Base-by-base conservation (phyloP, 1,139 yeast genomes). In the Magnusiomyces suaveolens region DNA sequence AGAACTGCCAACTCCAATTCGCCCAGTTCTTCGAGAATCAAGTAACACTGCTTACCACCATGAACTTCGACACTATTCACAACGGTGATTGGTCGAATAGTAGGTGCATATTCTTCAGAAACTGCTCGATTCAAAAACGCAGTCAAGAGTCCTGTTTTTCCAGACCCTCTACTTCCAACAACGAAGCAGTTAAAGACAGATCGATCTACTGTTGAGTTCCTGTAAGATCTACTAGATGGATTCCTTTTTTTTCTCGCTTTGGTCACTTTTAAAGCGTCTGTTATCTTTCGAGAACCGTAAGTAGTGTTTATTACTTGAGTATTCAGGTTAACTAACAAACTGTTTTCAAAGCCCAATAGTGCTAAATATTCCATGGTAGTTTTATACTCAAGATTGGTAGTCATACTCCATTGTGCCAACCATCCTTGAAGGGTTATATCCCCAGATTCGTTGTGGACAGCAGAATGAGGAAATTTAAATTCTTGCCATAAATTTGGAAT, bases 321-420 rank as follows among this genome's bases (percentile, higher is more conserved):
- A 24, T 48, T 48, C 24, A 20, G 24, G 32, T 36, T 38, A 24
- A 26, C 24, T 18, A 23, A 55, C 23, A 61, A 60, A 48, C 61
- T 68, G 44, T 69, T 64, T 56, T 87, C 95, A 64, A 85, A 90
- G 0, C 98, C 98, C 54, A 92, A 75, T 69, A 87, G 87, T 0
- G 95, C 96, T 57, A 92, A 71, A 64, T 90, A 92, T 54, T 89
- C 95, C 56, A 92, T 76, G 0, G 97, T 89, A 0, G 89, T 84
- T 63, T 78, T 81, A 66, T 86, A 83, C 63, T 89, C 95, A 43
- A 92, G 72, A 63, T 83, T 88, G 0, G 97, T 90, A 0, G 97
- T 88, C 83, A 92, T 84, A 62, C 92, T 84, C 98, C 98, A 92
- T 64, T 92, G 97, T 0, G 98, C 97, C 48, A 92, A 71, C 98